Evolutionary conservation across 2,329 filamentous ascomycete genomes (phyloP).

Genomic region (Colletotrichum filicis): DNA sequence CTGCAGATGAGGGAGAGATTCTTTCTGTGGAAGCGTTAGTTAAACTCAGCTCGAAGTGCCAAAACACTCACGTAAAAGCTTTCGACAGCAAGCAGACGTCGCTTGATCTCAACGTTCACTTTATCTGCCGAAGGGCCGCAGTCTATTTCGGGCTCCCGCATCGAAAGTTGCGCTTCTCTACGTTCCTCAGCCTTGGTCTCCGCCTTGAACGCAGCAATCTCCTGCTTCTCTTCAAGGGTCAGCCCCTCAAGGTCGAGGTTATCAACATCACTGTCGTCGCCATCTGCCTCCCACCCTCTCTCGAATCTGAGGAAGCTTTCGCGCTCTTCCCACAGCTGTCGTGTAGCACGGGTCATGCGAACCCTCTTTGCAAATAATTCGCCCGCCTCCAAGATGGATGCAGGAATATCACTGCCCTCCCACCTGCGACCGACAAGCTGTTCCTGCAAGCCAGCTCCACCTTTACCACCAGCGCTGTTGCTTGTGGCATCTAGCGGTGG

Average conservation of each 20-base stretch:
- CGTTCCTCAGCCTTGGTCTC: slow-evolving; percentile 46
- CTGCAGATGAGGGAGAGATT: slow-evolving; percentile 86
- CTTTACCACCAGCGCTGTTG: slow-evolving; percentile 91
- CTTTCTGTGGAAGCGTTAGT: slow-evolving; percentile 60
- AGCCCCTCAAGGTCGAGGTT: slow-evolving; percentile 59
- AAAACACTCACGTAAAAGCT: slow-evolving; percentile 79
- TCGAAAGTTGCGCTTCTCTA: slow-evolving; percentile 38
- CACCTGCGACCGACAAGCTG: slow-evolving; percentile 83
- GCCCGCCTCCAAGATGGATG: slow-evolving; percentile 94
- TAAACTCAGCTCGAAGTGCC: slow-evolving; percentile 35
- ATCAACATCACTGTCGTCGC: slow-evolving; percentile 58
- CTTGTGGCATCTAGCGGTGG: slow-evolving; percentile 90
- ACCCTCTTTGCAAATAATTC: slow-evolving; percentile 91
- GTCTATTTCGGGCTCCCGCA: slow-evolving; percentile 50
- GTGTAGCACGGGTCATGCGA: slow-evolving; percentile 89
- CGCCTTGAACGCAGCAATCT: slow-evolving; percentile 54
- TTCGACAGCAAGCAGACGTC: slow-evolving; percentile 79
- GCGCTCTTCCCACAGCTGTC: slow-evolving; percentile 94
- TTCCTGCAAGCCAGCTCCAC: slow-evolving; percentile 82
- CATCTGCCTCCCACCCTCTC: slow-evolving; percentile 80
- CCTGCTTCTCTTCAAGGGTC: slow-evolving; percentile 51
- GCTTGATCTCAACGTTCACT: slow-evolving; percentile 66
- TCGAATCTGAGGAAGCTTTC: slow-evolving; percentile 93
- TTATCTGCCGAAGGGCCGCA: slow-evolving; percentile 61
- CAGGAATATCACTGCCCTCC: slow-evolving; percentile 94